Percentiles rank a stretch among this genome's conserved stretches.
phyloP scores from a whole-genome alignment of 331 rosid genomes.

The Pyrus hybrid region DNA sequence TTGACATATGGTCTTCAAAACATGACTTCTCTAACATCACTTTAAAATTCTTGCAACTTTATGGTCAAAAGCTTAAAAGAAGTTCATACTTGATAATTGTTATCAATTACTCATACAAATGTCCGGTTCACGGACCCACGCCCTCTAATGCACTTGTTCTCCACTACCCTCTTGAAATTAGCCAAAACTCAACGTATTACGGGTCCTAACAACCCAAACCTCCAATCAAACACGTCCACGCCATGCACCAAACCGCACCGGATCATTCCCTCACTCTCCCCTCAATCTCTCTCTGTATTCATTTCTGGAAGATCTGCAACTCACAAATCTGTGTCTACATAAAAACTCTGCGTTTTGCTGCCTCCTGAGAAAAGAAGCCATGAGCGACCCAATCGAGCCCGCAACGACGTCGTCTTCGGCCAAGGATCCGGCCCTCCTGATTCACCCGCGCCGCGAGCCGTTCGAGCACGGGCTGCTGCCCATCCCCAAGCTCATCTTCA shows the following conservation, averaged over 20 bases:
- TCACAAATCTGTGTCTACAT: slow-evolving; percentile 16
- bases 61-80: background rate
- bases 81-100: background rate
- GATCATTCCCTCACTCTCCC: slow-evolving; percentile 13
- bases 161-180: background rate
- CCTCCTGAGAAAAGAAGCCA: slow-evolving; percentile 13
- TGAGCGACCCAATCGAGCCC: slow-evolving; percentile 61
- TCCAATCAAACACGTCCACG: slow-evolving; percentile 2
- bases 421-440: slow-evolving; percentile 54
- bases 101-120: background rate
- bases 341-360: background rate
- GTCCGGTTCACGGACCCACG: background rate
- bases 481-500: slow-evolving; percentile 74
- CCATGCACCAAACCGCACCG: background rate
- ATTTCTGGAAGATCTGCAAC: slow-evolving; percentile 65
- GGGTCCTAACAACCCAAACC: background rate
- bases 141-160: background rate
- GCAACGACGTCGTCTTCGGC: slow-evolving; percentile 49
- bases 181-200: background rate
- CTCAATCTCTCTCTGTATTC: slow-evolving; percentile 32
- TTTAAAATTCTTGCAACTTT: background rate
- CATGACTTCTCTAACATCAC: too few species aligned
- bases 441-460: slow-evolving; percentile 85
- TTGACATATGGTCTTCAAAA: too few species aligned
- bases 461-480: slow-evolving; percentile 96